Percentiles rank a stretch among this genome's conserved stretches.
These are phyloP conservation scores for Pseudozyma pruni DNA, from an alignment of 1,284 basidiomycete species.

Conservation along the genomic window DNA sequence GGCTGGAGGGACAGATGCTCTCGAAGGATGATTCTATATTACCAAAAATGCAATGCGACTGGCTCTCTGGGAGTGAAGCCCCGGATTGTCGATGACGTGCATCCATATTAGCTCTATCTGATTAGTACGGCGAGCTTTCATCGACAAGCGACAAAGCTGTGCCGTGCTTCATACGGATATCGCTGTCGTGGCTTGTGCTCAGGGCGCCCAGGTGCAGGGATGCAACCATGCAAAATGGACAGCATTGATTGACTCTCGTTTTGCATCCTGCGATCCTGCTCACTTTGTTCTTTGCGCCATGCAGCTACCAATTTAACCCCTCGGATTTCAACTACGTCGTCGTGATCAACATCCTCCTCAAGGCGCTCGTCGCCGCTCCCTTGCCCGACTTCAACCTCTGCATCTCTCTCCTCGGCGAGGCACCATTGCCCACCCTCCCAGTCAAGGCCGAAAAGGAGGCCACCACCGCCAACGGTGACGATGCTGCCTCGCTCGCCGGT, in stretches of 20 bases:
- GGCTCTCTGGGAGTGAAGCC: conserved; percentile 58
- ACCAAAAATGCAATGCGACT: conserved; percentile 50
- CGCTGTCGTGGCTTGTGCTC: conserved; percentile 12
- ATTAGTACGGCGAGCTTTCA: conserved; percentile 13
- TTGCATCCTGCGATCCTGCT: background rate
- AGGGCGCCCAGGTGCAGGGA: background rate
- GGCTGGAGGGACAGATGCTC: background rate
- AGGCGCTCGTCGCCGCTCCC: conserved; percentile 86
- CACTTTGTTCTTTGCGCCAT: conserved; percentile 5
- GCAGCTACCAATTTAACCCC: conserved; percentile 94
- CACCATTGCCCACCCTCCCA: conserved; percentile 36
- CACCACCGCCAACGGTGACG: conserved; percentile 22
- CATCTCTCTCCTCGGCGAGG: conserved; percentile 84
- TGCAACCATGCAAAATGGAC: background rate
- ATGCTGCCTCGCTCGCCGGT: conserved; percentile 30
- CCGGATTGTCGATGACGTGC: conserved; percentile 47
- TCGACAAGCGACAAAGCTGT: background rate
- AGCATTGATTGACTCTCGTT: conserved; percentile 9
- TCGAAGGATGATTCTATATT: conserved; percentile 40
- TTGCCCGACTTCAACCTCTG: conserved; percentile 87
- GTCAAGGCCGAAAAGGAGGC: conserved; percentile 49
- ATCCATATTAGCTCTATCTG: conserved; percentile 68
- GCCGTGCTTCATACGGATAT: too few relatives aligned
- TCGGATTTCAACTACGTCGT: conserved; percentile 91
- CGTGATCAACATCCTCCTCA: conserved; percentile 91